Evolutionary conservation across 352 stramenopile species (phyloP).

Genomic region (Pythium folliculosum): DNA sequence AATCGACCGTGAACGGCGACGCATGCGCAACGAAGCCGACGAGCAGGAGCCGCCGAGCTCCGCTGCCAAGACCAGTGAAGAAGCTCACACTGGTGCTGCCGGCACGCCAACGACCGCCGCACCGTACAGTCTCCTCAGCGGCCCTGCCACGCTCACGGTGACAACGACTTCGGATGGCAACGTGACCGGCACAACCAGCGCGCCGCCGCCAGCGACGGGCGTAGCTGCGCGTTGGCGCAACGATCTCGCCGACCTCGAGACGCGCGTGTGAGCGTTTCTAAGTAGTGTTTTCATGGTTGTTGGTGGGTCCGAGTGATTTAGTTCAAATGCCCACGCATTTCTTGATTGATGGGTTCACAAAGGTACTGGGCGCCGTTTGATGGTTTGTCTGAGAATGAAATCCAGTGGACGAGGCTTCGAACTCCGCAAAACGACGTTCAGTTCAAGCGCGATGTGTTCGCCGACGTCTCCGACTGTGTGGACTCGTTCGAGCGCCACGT

Average conservation of each 20-base stretch:
- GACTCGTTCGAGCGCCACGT: too few relatives aligned
- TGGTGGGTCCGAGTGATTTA: too few relatives aligned
- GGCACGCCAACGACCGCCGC: neutral
- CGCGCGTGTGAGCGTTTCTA: neutral
- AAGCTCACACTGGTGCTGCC: neutral
- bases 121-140: conserved; percentile 7
- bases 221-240: neutral
- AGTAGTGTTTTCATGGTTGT: too few relatives aligned
- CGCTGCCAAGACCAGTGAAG: neutral
- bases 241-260: conserved; percentile 3
- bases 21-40: conserved; percentile 6
- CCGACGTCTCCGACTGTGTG: too few relatives aligned
- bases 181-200: neutral
- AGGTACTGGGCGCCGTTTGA: too few relatives aligned
- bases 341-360: too few relatives aligned
- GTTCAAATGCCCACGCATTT: too few relatives aligned
- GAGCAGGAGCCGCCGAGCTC: neutral
- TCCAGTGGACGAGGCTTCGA: too few relatives aligned
- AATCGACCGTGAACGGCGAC: neutral
- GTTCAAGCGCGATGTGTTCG: too few relatives aligned
- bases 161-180: neutral
- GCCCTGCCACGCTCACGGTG: neutral
- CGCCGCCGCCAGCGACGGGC: neutral
- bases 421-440: too few relatives aligned
- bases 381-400: too few relatives aligned